A percentile compares a stretch with the other conserved stretches of the same genome.
These are phyloP conservation scores for Backusella parvicylindrica DNA, from an alignment of 192 early-diverging fungal genomes.

Conservation along the genomic window DNA sequence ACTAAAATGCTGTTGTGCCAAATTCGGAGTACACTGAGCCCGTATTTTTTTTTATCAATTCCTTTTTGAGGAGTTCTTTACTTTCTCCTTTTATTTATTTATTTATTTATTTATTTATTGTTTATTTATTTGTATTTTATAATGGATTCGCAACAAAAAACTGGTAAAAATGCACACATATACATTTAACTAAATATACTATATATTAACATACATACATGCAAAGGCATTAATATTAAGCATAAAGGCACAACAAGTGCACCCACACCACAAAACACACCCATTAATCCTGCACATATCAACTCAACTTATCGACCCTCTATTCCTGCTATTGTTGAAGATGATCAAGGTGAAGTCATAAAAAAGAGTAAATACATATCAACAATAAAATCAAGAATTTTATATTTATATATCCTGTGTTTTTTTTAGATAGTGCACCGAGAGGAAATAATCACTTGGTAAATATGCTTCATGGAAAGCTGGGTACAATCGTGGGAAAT, in stretches of 20 bases:
- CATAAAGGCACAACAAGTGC: conserved; percentile 14
- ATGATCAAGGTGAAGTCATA: conserved; percentile 5
- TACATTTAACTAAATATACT: not conserved
- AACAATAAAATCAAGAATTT: not conserved
- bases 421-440: conserved; percentile 22
- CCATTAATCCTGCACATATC: conserved; percentile 52
- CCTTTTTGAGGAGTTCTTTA: not conserved
- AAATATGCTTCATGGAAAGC: conserved; percentile 71
- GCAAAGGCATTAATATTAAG: not conserved
- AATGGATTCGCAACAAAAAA: not conserved
- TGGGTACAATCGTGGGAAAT: conserved; percentile 78
- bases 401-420: not conserved
- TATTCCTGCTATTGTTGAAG: conserved; percentile 44
- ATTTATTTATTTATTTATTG: not conserved
- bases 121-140: not conserved
- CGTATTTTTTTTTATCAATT: not conserved
- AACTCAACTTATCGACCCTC: conserved; percentile 43
- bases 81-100: not conserved
- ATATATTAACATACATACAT: not conserved
- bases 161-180: not conserved
- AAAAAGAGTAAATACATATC: not conserved
- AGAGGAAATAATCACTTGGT: conserved; percentile 59
- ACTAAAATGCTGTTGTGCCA: not conserved
- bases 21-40: not conserved
- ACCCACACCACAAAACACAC: conserved; percentile 57